Base-by-base conservation (phyloP, 2,329 filamentous ascomycete species). In the Karstenula rhodostoma region DNA sequence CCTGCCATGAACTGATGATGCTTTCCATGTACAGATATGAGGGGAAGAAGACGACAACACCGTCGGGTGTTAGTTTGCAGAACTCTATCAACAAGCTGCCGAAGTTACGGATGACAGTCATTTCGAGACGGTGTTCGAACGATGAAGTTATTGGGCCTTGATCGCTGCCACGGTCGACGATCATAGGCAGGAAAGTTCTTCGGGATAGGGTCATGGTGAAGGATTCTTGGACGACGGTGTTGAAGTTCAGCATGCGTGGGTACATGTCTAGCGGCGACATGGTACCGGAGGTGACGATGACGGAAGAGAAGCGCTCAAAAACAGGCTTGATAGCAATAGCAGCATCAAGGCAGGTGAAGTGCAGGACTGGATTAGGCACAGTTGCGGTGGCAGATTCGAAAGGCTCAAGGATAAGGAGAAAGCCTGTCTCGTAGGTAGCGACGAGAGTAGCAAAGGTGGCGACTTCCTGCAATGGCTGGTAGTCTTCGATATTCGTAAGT, bases 21-120 rank as follows among this genome's bases (percentile, higher is more conserved):
- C 91, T 95, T 76, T 99, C 95, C 95, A 99, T 98, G 81, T 99
- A 99, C 1, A 99, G 86, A 72, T 99, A 99, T 0, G 93, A 97
- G 0, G 95, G 96, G 77, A 99, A 99, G 83, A 99, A 99, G 42
- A 99, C 95, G n/a, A 99, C 95, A 78, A 99, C 89, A 33, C 95
- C 95, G 72, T 99, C 95, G 0, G 95, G 96, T 0, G 95, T 99
- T 66, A 98, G 89, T 77, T 94, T 96, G 56, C 93, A 92, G 76
- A 99, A 98, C 75, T 99, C 95, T 8, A 94, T 95, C 33, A 99
- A 83, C 1, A 99, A 84, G 65, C 90, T 95, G 47, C 95, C 96
- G 70, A 97, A 99, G 77, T 99, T 99, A 50, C 95, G 89, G 29
- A 99, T 93, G n/a, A 98, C 94, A 63, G 92, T 93, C 0, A 94